Conservation (phyloP, 371 early-diverging fungal species). For the Syncephalastrum racemosum region DNA sequence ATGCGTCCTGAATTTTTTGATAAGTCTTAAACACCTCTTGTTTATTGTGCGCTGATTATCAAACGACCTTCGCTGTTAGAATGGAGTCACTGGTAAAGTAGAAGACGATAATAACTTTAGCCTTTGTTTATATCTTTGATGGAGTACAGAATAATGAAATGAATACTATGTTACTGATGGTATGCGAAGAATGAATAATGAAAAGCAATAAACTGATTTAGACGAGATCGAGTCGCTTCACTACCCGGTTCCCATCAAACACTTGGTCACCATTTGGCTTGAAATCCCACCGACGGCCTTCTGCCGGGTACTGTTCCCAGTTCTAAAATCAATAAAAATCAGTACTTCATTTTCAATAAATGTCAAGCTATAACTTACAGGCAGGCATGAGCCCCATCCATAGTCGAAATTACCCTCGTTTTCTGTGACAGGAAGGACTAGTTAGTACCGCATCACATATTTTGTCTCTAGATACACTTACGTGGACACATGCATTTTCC, state of each 20-base stretch:
- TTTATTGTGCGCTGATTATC: no score
- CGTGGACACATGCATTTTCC: slow-evolving; percentile 49
- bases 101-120: no score
- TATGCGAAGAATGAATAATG: no score
- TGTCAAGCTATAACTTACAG: slow-evolving; percentile 12
- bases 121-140: no score
- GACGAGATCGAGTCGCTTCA: slow-evolving; percentile 7
- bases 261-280: slow-evolving; percentile 27
- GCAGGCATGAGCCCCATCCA: slow-evolving; percentile 36
- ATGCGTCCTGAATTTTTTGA: no score
- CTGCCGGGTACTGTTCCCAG: slow-evolving; percentile 27
- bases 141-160: no score
- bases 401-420: slow-evolving; percentile 32
- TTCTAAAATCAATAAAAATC: slow-evolving; percentile 13
- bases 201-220: not conserved
- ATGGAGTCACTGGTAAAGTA: no score
- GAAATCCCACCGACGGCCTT: slow-evolving; percentile 33
- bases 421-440: slow-evolving; percentile 7
- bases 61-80: no score
- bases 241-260: slow-evolving; percentile 9
- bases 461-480: slow-evolving; percentile 10
- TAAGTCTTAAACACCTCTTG: no score
- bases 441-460: not conserved
- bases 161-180: no score
- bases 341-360: not conserved